These are phyloP conservation scores for Pleurotus salmoneostramineus DNA, from an alignment of 768 basidiomycete genomes.

Conservation along the genomic window DNA sequence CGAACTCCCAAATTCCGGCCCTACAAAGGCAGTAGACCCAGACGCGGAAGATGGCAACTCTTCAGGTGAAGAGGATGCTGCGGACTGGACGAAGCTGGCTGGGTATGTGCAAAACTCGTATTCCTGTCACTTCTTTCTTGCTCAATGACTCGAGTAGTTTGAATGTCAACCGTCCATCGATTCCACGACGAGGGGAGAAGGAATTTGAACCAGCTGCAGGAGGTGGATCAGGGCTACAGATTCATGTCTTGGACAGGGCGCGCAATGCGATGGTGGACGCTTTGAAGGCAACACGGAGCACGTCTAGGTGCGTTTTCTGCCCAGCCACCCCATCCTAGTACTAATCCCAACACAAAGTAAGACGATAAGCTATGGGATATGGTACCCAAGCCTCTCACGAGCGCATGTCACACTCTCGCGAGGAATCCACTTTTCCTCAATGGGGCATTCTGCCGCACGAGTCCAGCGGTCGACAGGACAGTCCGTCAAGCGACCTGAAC, in stretches of 20 bases:
- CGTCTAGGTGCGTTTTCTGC: slow-evolving; percentile 54
- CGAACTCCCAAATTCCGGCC: slow-evolving; percentile 37
- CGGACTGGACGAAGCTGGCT: slow-evolving; percentile 78
- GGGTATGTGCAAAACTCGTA: slow-evolving; percentile 40
- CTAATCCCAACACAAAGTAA: slow-evolving; percentile 45
- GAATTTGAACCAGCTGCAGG: slow-evolving; percentile 84
- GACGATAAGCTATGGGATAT: slow-evolving; percentile 74
- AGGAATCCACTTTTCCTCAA: slow-evolving; percentile 75
- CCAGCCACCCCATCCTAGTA: background rate
- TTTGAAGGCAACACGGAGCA: slow-evolving; percentile 67
- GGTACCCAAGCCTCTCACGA: slow-evolving; percentile 64
- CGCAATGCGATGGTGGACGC: slow-evolving; percentile 87
- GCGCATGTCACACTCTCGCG: slow-evolving; percentile 66
- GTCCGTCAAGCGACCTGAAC: slow-evolving; percentile 65
- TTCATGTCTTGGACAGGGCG: slow-evolving; percentile 76
- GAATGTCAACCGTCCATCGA: slow-evolving; percentile 54
- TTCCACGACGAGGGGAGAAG: slow-evolving; percentile 96
- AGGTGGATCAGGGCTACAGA: slow-evolving; percentile 72
- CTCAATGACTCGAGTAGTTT: slow-evolving; percentile 25
- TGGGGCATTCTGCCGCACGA: slow-evolving; percentile 78
- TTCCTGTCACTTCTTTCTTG: slow-evolving; percentile 1
- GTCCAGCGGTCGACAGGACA: slow-evolving; percentile 35
- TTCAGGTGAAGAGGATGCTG: slow-evolving; percentile 69
- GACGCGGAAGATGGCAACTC: slow-evolving; percentile 42
- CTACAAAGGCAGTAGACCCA: slow-evolving; percentile 26